Base-by-base conservation (phyloP, 148 eudicot species). In the Suaeda aralocaspica region DNA sequence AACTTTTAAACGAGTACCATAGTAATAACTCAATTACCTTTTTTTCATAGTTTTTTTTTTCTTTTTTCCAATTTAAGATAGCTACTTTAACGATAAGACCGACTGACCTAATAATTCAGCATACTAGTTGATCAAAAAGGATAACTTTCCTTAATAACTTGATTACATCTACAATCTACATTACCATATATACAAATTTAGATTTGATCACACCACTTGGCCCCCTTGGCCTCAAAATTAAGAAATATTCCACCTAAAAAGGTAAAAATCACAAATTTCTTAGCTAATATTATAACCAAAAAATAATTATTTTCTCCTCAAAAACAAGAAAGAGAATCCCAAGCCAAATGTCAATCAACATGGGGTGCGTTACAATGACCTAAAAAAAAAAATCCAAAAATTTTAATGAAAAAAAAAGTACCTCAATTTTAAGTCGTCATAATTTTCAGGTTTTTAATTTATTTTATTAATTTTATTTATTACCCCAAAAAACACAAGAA, bases 311-410 rank as follows among this genome's bases (percentile, higher is more conserved):
- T 73, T 41, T 6, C 8, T 4, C 7, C 24, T 41, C 24, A 25
- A 51, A 74, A 59, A 34, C 22, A 59, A 55, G 67, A 52, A 4
- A 51, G 39, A 60, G 66, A 49, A 61, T 69, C 78, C 73, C 69
- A 60, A 51, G 63, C 63, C 78, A 75, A 64, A 39, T 61, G 78
- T 45, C 72, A 69, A 69, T 53, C 30, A 21, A 30, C 46, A 24
- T 59, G 62, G 56, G 73, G 55, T 41, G 62, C 61, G 73, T 68
- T 68, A 74, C 75, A 2, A 53, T 25, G 66, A 52, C 41, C 64
- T 14, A 18, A 57, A 18, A 6, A n/a, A 33, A 24, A 41, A 44
- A 25, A 22, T 6, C 14, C 28, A 6, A 16, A 14, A n/a, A n/a
- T n/a, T n/a, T n/a, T n/a, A n/a, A n/a, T n/a, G n/a, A n/a, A n/a